Base-by-base conservation (phyloP, 208 protist genomes). In the Leishmania major region DNA sequence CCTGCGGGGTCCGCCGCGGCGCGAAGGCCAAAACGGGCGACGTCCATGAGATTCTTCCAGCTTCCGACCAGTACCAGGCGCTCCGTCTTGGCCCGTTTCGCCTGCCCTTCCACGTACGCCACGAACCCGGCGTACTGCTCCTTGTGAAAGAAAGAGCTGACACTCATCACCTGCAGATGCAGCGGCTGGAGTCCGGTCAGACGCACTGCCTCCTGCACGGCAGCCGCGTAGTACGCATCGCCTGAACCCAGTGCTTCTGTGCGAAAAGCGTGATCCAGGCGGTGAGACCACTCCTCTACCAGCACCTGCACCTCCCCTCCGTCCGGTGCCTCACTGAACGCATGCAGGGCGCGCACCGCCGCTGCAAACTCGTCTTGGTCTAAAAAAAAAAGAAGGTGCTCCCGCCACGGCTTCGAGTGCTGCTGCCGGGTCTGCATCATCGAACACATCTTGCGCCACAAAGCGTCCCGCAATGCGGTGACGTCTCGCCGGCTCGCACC, bases 31-130 rank as follows among this genome's bases (percentile, higher is more conserved):
- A 88, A 84, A 17, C 78, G 80, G 22, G 87, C 85, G 15, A 92
- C 80, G 11, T 80, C 75, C 69, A 78, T 78, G 31, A 95, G 75
- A 25, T 75, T 76, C 45, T 83, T 67, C 51, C 81, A 82, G 43
- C 93, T 90, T 43, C 93, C 93, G 22, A 94, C 86, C 40, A 96
- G 85, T 45, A 88, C 88, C 35, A 93, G 87, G 5, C 91, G 86
- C 80, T 94, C 91, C 25, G 87, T 89, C 74, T 78, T 86, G 22
- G 72, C 64, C 73, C 87, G 75, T 62, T 88, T 89, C 19, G 90
- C 83, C 40, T 57, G 19, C 76, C 75, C 84, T 59, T 86, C 78
- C 7, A 86, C 79, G 57, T 83, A 86, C 55, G 78, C 64, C 25
- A 85, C 79, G 71, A 95, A 95, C 51, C 80, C 86, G 17, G 79